These are phyloP conservation scores for Xylaria castorea DNA, from an alignment of 495 filamentous ascomycete species.

Conservation along the genomic window DNA sequence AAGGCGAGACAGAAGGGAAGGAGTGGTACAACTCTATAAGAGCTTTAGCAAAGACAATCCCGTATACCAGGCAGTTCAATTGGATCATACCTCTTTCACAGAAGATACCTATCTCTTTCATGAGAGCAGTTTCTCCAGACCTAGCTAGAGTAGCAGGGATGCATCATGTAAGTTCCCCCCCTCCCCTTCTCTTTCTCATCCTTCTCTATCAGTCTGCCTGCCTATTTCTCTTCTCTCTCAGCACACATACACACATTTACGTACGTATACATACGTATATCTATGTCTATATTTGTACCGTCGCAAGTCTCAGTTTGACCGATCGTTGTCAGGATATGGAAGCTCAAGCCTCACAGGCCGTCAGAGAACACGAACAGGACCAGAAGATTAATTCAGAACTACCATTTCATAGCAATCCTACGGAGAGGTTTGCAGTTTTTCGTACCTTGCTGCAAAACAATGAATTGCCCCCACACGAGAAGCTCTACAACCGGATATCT, in stretches of 20 bases:
- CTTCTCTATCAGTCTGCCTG: neutral
- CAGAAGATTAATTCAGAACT: neutral
- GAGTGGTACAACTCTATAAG: conserved; percentile 13
- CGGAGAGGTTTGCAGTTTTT: conserved; percentile 14
- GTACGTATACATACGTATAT: neutral
- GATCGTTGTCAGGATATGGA: conserved; percentile 15
- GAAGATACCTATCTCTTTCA: conserved; percentile 1
- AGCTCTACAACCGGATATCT: conserved; percentile 8
- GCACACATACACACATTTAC: neutral
- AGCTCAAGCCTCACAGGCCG: conserved; percentile 8
- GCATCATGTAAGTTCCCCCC: conserved; percentile 5
- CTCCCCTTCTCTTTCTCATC: neutral
- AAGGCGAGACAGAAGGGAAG: neutral
- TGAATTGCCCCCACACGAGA: conserved; percentile 8
- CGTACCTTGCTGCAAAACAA: conserved; percentile 5
- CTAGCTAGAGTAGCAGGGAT: conserved; percentile 21
- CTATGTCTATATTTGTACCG: neutral
- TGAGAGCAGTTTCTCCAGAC: neutral
- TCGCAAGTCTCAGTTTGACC: neutral
- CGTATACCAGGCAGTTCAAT: conserved; percentile 16
- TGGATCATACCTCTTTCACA: conserved; percentile 24
- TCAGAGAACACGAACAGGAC: conserved; percentile 3
- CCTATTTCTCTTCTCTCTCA: neutral
- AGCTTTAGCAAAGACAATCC: conserved; percentile 15
- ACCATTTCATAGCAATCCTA: conserved; percentile 3